phyloP scores from a whole-genome alignment of 192 early-diverging fungal genomes.

The Geosiphon pyriformis region DNA sequence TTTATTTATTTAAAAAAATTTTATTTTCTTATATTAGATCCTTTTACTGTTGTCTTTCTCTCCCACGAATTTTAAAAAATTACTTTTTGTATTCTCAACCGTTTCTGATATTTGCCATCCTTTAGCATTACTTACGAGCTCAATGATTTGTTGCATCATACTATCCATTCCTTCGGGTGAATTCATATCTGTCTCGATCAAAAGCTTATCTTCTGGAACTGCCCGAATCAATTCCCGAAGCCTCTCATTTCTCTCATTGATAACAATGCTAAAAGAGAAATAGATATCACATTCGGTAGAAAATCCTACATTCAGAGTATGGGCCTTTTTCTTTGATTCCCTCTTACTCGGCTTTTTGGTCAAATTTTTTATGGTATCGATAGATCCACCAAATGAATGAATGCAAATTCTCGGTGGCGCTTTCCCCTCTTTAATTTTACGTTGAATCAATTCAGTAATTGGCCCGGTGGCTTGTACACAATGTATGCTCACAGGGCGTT shows the following conservation, averaged over 20 bases:
- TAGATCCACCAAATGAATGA: constrained; percentile 81
- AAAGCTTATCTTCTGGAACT: constrained; percentile 69
- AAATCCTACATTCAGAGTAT: constrained; percentile 19
- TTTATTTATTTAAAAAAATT: too few relatives aligned
- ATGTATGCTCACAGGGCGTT: constrained; percentile 66
- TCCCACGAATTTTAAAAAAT: constrained; percentile 41
- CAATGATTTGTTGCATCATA: constrained; percentile 46
- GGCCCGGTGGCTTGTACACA: constrained; percentile 63
- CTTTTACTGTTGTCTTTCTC: too few relatives aligned
- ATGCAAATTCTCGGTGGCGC: constrained; percentile 70
- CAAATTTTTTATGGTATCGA: constrained; percentile 59
- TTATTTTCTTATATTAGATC: too few relatives aligned
- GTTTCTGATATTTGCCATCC: constrained; percentile 52
- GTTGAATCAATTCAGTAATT: constrained; percentile 26
- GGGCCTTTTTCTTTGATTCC: neutral
- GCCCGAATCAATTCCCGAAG: constrained; percentile 56
- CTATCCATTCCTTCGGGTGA: constrained; percentile 46
- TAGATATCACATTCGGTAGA: constrained; percentile 45
- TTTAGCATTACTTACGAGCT: constrained; percentile 52
- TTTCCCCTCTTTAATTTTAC: constrained; percentile 21
- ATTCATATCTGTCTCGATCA: constrained; percentile 82
- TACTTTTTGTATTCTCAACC: constrained; percentile 39
- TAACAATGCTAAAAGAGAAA: constrained; percentile 71
- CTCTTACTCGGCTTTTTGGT: constrained; percentile 20
- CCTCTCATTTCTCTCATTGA: constrained; percentile 64